These are phyloP conservation scores for rapeseed (Brassica napus) DNA, from an alignment of 345 rosid species.

Conservation along the genomic window Da-Ae NC_063442.1:5575501-5576000, in stretches of 20 bases:
- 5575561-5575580: no score
- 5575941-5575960: neutral
- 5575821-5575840: slow-evolving; percentile 1
- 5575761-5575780: slow-evolving; percentile 5
- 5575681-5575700: neutral
- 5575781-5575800: neutral
- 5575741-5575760: slow-evolving; percentile 2
- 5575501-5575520: neutral
- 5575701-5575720: slow-evolving; percentile 5
- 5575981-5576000: neutral
- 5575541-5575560: neutral
- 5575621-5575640: slow-evolving; percentile 22
- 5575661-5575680: neutral
- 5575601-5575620: neutral
- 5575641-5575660: neutral
- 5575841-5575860: slow-evolving; percentile 35
- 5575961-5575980: neutral
- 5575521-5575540: neutral
- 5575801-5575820: neutral
- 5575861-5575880: neutral
- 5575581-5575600: neutral
- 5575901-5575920: neutral
- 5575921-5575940: neutral
- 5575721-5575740: slow-evolving; percentile 23
- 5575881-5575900: neutral